These are phyloP conservation scores for Schwanniomyces sp. DNA, from an alignment of 805 yeast genomes.

Conservation along the genomic window DNA sequence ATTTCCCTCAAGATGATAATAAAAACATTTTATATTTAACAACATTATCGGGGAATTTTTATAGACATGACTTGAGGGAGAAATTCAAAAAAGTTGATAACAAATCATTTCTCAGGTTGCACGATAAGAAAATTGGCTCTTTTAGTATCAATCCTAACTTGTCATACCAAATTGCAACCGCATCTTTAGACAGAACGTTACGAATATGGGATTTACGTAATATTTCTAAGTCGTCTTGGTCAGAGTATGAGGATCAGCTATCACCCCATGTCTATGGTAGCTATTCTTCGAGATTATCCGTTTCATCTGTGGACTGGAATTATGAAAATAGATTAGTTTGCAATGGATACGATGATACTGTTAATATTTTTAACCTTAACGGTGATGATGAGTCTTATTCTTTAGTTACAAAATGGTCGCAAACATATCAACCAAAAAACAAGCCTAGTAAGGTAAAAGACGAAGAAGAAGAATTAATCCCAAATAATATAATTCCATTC, in stretches of 20 bases:
- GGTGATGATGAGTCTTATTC: slow-evolving; percentile 29
- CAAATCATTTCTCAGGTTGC: slow-evolving; percentile 53
- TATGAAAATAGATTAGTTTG: slow-evolving; percentile 69
- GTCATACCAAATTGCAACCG: slow-evolving; percentile 73
- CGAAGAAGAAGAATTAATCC: slow-evolving; percentile 16
- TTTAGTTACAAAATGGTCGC: slow-evolving; percentile 25
- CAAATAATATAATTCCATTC: slow-evolving; percentile 54
- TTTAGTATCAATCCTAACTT: slow-evolving; percentile 74
- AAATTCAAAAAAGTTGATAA: slow-evolving; percentile 24
- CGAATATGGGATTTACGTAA: slow-evolving; percentile 85
- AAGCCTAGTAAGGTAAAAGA: slow-evolving; percentile 12
- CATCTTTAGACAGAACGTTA: slow-evolving; percentile 83
- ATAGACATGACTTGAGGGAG: slow-evolving; percentile 67
- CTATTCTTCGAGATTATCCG: slow-evolving; percentile 73
- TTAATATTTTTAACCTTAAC: slow-evolving; percentile 62
- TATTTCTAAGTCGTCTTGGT: slow-evolving; percentile 46
- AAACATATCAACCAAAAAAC: slow-evolving; percentile 11
- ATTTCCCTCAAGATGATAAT: slow-evolving; percentile 44
- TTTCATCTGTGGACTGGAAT: slow-evolving; percentile 86
- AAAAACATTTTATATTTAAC: slow-evolving; percentile 65
- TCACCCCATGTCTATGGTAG: slow-evolving; percentile 58
- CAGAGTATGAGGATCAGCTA: slow-evolving; percentile 48
- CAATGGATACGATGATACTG: slow-evolving; percentile 89
- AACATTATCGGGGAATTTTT: slow-evolving; percentile 78
- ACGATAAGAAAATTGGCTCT: slow-evolving; percentile 92